Base-by-base conservation (phyloP, 345 rosid species). In the Ceriops zippeliana region DNA sequence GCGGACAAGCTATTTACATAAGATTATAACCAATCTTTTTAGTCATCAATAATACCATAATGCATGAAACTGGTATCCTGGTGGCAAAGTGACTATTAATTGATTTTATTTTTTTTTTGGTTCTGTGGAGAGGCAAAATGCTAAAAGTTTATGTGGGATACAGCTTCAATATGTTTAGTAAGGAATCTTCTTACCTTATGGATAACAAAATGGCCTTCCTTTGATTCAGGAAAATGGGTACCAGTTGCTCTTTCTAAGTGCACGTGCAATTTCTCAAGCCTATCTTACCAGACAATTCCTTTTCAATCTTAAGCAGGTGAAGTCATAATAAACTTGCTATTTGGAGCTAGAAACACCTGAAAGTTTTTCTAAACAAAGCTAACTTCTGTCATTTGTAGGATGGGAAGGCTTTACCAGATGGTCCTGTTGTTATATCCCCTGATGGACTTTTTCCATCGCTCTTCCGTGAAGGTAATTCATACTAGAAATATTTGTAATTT, bases 391-490 rank as follows among this genome's bases (percentile, higher is more conserved):
- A 65, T 60, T 61, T 65, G 28, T 80, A 95, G 99, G 90, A 95
- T 62, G 99, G 97, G 58, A 91, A 88, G 76, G 86, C 89, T 66
- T 86, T 95, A 73, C 99, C 99, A 28, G 96, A 95, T 75, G 99
- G 99, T 37, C 99, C 99, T n/a, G 89, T 95, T 75, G 93, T 95
- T 66, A 95, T 95, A 70, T 95, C 99, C 62, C 99, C 99, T 0
- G 99, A 95, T 79, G 99, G 99, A 7, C 85, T 95, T 72, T 87
- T 95, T 77, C 99, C 99, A 28, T 95, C 99, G 46, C 54, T 95
- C 59, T 89, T 58, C 80, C 90, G 99, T 57, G 99, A 95, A 88
- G 99, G 97, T 91, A 82, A 78, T 10, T 63, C 35, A 8, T 2
- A n/a, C 22, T 22, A 1, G 15, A 9, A 54, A 54, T 54, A 3